Evolutionary conservation across 441 rosid species (phyloP).

Genomic region (Pelargonium cotyledonis): DNA sequence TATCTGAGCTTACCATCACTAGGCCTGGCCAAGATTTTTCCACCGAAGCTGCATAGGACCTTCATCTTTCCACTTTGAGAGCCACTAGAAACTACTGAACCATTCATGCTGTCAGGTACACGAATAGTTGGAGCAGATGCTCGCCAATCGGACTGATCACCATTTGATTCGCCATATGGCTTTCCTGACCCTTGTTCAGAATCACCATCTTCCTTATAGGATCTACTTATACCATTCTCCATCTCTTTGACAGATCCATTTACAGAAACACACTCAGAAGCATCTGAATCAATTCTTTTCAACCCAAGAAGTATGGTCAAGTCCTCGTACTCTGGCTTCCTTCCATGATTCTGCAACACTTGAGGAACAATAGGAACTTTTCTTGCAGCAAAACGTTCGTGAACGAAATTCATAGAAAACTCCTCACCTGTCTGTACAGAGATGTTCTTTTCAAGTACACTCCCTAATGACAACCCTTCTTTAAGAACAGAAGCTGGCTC

Average conservation of each 20-base stretch:
- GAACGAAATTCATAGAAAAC: conserved; percentile 59
- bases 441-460: conserved; percentile 32
- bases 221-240: conserved; percentile 36
- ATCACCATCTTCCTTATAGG: conserved; percentile 33
- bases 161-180: conserved; percentile 39
- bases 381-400: conserved; percentile 33
- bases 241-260: conserved; percentile 30
- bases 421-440: conserved; percentile 63
- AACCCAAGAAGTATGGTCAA: conserved; percentile 45
- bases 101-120: conserved; percentile 24
- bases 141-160: conserved; percentile 30
- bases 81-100: conserved; percentile 27
- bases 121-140: conserved; percentile 22
- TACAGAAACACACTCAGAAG: conserved; percentile 39
- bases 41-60: conserved; percentile 56
- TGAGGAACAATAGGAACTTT: conserved; percentile 24
- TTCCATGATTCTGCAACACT: conserved; percentile 22
- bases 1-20: conserved; percentile 52
- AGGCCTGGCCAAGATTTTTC: conserved; percentile 50
- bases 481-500: conserved; percentile 22
- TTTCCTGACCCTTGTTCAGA: conserved; percentile 30
- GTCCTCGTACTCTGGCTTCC: conserved; percentile 37
- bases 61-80: conserved; percentile 41
- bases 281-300: conserved; percentile 49
- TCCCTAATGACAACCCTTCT: conserved; percentile 18